phyloP scores from a whole-genome alignment of 805 yeast species.

The Ogataea glucozyma region DNA sequence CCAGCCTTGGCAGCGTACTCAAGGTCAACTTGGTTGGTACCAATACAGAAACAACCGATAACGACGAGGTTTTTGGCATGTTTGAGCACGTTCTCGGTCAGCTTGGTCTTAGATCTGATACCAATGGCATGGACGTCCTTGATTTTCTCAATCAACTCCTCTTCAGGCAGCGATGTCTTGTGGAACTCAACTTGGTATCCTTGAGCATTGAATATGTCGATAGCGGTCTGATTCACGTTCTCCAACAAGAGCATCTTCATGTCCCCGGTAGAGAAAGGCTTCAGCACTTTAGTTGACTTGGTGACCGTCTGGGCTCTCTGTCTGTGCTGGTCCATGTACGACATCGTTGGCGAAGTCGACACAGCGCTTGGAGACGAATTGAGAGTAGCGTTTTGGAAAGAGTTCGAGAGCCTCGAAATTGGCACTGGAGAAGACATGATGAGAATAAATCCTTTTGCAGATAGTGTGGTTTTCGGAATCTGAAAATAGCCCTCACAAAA shows the following conservation, averaged over 20 bases:
- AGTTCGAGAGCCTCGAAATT: constrained; percentile 52
- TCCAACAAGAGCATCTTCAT: constrained; percentile 88
- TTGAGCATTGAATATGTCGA: constrained; percentile 78
- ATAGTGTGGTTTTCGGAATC: background rate
- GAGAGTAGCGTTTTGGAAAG: constrained; percentile 50
- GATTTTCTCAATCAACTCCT: constrained; percentile 91
- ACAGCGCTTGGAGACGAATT: constrained; percentile 66
- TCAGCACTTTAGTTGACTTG: constrained; percentile 68
- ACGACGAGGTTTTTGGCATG: constrained; percentile 89
- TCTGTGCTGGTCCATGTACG: constrained; percentile 60
- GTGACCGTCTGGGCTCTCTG: constrained; percentile 39
- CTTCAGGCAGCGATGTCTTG: constrained; percentile 88
- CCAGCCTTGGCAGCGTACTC: constrained; percentile 90
- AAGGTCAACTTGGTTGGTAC: constrained; percentile 96
- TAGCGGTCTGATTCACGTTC: constrained; percentile 91
- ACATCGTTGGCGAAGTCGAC: constrained; percentile 75
- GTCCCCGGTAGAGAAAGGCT: constrained; percentile 95
- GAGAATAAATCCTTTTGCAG: too few relatives aligned
- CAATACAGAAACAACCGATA: constrained; percentile 98
- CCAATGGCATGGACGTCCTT: constrained; percentile 95
- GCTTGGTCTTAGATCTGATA: constrained; percentile 93
- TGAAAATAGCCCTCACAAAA: background rate
- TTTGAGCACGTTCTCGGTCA: constrained; percentile 73
- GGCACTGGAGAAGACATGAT: constrained; percentile 70
- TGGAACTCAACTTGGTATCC: constrained; percentile 97